These are phyloP conservation scores for Botrytis fabae DNA, from an alignment of 2,329 filamentous ascomycete genomes.

Conservation along the genomic window DNA sequence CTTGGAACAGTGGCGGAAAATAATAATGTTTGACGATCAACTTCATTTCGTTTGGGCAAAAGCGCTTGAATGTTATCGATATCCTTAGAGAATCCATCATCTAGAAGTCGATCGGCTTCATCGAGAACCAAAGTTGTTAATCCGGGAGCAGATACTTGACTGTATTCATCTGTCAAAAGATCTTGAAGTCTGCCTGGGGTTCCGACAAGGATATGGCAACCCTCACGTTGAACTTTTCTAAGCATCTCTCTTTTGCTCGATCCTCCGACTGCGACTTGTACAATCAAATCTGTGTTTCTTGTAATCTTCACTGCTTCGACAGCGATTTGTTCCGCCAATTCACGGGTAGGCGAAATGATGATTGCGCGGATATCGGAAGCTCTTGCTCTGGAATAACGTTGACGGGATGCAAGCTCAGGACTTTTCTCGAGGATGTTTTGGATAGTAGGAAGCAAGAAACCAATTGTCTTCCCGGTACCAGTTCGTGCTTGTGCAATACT, in stretches of 20 bases:
- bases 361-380: conserved; percentile 67
- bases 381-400: conserved; percentile 42
- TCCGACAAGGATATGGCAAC: conserved; percentile 86
- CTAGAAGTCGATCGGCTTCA: conserved; percentile 97
- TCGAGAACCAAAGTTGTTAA: conserved; percentile 92
- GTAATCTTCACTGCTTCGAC: conserved; percentile 62
- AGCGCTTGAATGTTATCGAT: conserved; percentile 59
- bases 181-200: conserved; percentile 89
- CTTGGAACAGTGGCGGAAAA: conserved; percentile 92
- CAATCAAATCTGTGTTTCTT: conserved; percentile 44
- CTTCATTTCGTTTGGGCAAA: conserved; percentile 63
- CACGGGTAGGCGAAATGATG: conserved; percentile 76
- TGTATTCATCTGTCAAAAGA: conserved; percentile 59
- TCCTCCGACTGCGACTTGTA: conserved; percentile 83
- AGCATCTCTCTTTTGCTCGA: conserved; percentile 64
- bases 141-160: conserved; percentile 48
- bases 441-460: conserved; percentile 83
- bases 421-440: conserved; percentile 75
- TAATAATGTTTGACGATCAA: conserved; percentile 84
- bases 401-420: conserved; percentile 50
- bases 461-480: conserved; percentile 94
- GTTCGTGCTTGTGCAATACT: conserved; percentile 94
- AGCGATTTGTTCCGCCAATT: conserved; percentile 79
- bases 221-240: conserved; percentile 53
- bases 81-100: conserved; percentile 77